A percentile compares a stretch with the other conserved stretches of the same genome.
Conservation (phyloP, 208 protist species). For the Trypanosomatidae sp. region DNA sequence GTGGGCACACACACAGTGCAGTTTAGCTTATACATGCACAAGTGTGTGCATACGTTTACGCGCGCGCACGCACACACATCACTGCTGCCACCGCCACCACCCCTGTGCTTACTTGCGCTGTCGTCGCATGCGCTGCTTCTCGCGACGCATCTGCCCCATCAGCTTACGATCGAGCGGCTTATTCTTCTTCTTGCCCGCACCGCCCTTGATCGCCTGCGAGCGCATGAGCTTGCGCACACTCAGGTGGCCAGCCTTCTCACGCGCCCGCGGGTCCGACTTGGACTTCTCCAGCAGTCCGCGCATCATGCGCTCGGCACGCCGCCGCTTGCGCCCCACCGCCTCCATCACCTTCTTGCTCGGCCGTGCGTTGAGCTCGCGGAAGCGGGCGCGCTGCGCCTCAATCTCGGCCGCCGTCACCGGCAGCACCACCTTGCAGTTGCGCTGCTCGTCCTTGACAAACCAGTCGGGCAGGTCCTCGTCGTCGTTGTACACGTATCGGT, state of each 20-base stretch:
- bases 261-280: constrained; percentile 73
- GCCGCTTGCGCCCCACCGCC: constrained; percentile 93
- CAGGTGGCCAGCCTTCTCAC: constrained; percentile 65
- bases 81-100: no score
- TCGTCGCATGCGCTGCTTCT: constrained; percentile 20
- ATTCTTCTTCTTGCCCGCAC: constrained; percentile 58
- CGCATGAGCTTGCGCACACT: constrained; percentile 84
- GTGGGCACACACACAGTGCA: no score
- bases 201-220: constrained; percentile 66
- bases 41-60: no score
- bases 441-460: constrained; percentile 89
- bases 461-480: constrained; percentile 86
- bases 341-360: constrained; percentile 96
- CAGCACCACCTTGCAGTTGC: constrained; percentile 70
- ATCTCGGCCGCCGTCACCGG: constrained; percentile 87
- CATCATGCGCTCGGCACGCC: constrained; percentile 69
- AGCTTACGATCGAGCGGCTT: constrained; percentile 62
- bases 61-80: no score
- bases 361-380: constrained; percentile 90
- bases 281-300: constrained; percentile 78
- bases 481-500: constrained; percentile 83
- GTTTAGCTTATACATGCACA: no score
- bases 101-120: background rate
- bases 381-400: constrained; percentile 80
- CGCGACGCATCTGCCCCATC: constrained; percentile 64